Base-by-base conservation (phyloP, 164 flowering plant genomes). In the Macadamia tetraphylla region DNA sequence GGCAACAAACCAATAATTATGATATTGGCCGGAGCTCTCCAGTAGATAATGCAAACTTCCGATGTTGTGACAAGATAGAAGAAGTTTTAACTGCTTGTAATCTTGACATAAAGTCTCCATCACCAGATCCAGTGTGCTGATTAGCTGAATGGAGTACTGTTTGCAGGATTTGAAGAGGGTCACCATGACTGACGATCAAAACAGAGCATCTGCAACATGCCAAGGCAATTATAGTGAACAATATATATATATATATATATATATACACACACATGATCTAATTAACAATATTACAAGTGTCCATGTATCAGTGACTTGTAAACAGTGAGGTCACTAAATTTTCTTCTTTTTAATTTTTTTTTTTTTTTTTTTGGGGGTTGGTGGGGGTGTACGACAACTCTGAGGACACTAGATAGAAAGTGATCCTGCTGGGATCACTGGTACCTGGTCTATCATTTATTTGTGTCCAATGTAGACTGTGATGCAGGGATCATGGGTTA, bases 131-230 rank as follows among this genome's bases (percentile, higher is more conserved):
- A 23, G 23, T 42, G 9, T 76, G 67, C 53, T 81, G 73, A 67
- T 75, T 79, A 9, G 81, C 81, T 62, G 92, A 88, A 73, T 74
- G 78, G 9, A 94, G 73, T 31, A 94, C 58, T 49, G 95, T 82
- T 77, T 94, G 98, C 73, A 94, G 63, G 64, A 92, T 94, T 75
- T 91, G 95, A 56, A 94, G 83, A 14, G 98, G 95, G 81, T 94
- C 97, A 30, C 97, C 98, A 78, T 94, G 98, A 85, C 96, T 86
- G 23, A 94, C 95, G 6, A 91, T 72, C 80, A 94, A 75, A 31
- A 94, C 74, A 6, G 88, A 72, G 44, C 93, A 88, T 48, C 98
- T 90, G 84, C 77, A 78, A 42, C 40, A 70, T 17, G 44, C 63
- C 65, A 52, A 51, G 46, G 52, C 43, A 49, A 15, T 53, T 30